These are phyloP conservation scores for Botryotinia convoluta DNA, from an alignment of 2,329 filamentous ascomycete genomes.

Conservation along the genomic window DNA sequence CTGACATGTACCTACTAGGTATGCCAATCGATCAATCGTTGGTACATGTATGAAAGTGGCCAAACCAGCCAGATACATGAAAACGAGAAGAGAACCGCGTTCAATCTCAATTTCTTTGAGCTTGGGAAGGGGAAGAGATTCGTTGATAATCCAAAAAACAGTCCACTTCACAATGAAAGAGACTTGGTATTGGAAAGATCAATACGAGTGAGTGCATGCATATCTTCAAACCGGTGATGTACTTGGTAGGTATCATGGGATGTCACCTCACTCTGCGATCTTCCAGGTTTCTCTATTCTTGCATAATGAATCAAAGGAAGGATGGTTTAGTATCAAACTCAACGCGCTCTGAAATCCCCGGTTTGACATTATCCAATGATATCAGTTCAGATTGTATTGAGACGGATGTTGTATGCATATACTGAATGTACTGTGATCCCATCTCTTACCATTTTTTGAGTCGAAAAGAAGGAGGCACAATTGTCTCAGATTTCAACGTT, in stretches of 20 bases:
- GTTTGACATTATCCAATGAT: not conserved
- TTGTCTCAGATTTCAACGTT: constrained; percentile 1
- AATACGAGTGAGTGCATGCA: not conserved
- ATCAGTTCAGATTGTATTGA: not conserved
- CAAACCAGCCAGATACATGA: not conserved
- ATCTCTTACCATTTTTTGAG: not conserved
- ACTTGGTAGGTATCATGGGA: not conserved
- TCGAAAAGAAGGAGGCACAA: not conserved
- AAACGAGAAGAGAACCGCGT: not conserved
- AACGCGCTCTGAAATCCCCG: not conserved
- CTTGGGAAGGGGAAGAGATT: not conserved
- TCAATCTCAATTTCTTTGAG: not conserved
- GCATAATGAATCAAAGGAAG: not conserved
- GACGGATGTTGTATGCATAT: not conserved
- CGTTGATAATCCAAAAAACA: not conserved
- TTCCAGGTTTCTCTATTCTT: not conserved
- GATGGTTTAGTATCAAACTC: not conserved
- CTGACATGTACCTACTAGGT: not conserved
- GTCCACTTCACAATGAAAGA: not conserved
- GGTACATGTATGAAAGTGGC: not conserved
- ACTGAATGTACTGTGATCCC: not conserved
- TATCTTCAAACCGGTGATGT: not conserved
- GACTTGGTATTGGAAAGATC: not conserved
- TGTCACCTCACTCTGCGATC: not conserved
- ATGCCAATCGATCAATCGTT: not conserved